Base-by-base conservation (phyloP, 2,329 filamentous ascomycete species). In the Ceratocystis huliohia region DNA sequence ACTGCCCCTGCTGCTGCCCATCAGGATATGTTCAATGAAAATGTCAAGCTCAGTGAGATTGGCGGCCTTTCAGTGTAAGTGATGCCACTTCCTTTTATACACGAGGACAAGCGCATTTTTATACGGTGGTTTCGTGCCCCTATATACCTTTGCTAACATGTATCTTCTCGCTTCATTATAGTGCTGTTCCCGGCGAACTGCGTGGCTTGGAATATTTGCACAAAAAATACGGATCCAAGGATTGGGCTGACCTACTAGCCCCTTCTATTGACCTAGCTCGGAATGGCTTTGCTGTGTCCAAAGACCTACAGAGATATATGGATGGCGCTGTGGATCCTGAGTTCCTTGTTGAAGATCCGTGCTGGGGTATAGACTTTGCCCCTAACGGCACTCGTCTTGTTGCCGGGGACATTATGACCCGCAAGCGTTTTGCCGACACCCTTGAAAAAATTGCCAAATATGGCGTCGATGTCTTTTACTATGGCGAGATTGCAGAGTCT, bases 311-410 rank as follows among this genome's bases (percentile, higher is more conserved):
- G 61, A 79, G 75, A 17, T 89, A 89, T 72, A 92, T 94, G 81
- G 73, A 79, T n/a, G 76, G 67, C 74, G 73, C 73, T 67, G 70
- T 78, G 6, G 75, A 81, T 62, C 81, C 70, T 17, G 63, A 86
- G 70, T 94, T 94, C 72, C 75, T 96, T 0, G 80, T 83, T 1
- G 78, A 86, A 0, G 83, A 95, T 68, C 84, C 87, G 0, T 80
- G 83, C 0, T 96, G 90, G 88, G 88, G 91, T 0, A 76, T 90
- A 33, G 91, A 96, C 73, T 96, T 96, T 74, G 90, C 91, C 1
- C 89, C 89, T 0, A 82, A 88, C 67, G 90, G 89, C 2, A 84
- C 79, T 1, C 76, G 84, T 0, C 72, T 92, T 1, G 78, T 79
- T 22, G 74, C 89, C 1, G 87, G 87, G n/a, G 88, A 94, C 70